phyloP scores from a whole-genome alignment of 164 flowering plant species.

The Berberis thunbergii region DNA sequence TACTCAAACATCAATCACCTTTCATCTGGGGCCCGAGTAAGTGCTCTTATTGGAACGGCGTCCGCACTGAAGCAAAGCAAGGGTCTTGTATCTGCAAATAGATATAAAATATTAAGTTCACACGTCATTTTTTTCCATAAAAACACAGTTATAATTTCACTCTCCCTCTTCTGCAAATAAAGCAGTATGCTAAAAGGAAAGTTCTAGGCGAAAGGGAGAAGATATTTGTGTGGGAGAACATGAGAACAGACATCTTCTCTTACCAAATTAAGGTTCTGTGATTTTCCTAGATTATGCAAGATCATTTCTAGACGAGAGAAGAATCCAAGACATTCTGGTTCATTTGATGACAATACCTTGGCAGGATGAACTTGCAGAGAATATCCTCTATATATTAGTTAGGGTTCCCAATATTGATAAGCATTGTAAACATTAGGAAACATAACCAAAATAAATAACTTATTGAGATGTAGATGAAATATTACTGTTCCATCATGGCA shows the following conservation, averaged over 20 bases:
- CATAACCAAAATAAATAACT: neutral
- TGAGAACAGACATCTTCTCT: too few species aligned
- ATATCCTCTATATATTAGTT: conserved; percentile 6
- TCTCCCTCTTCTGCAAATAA: neutral
- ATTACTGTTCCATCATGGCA: conserved; percentile 97
- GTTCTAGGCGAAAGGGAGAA: too few species aligned
- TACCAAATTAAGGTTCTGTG: too few species aligned
- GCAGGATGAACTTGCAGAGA: conserved; percentile 32
- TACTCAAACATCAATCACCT: conserved; percentile 29
- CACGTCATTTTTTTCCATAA: neutral
- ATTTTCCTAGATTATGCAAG: neutral
- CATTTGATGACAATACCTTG: conserved; percentile 36
- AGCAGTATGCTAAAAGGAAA: neutral
- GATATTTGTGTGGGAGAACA: too few species aligned
- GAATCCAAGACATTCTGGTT: neutral
- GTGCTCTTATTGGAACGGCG: conserved; percentile 72
- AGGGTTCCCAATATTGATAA: too few species aligned
- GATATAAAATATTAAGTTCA: neutral
- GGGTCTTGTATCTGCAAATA: conserved; percentile 75
- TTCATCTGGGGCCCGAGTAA: conserved; percentile 81
- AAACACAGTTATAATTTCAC: neutral
- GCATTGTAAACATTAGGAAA: neutral
- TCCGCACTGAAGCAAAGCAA: conserved; percentile 87
- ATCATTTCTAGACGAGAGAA: neutral
- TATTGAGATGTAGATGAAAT: neutral